These are phyloP conservation scores for Malus hybrid DNA, from an alignment of 331 rosid species.

Conservation along the genomic window DNA sequence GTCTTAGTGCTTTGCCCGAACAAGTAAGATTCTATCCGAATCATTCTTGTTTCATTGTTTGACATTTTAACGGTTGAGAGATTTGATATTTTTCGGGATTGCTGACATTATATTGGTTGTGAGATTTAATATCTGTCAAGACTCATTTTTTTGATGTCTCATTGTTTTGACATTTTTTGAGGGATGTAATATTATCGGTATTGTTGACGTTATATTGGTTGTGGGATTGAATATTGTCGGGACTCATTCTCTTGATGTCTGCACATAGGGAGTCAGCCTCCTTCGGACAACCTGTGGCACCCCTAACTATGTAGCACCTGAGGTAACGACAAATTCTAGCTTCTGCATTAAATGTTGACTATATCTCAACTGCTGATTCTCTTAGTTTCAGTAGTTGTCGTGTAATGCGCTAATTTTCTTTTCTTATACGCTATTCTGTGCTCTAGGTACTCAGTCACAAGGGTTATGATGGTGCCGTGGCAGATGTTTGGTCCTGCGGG, in stretches of 20 bases:
- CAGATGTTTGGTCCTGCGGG: constrained; percentile 97
- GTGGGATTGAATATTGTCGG: not conserved
- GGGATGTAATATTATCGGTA: not conserved
- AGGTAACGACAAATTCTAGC: constrained; percentile 38
- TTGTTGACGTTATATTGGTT: not conserved
- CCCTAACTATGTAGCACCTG: constrained; percentile 94
- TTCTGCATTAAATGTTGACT: constrained; percentile 9
- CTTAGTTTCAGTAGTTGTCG: not conserved
- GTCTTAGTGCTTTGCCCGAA: constrained; percentile 84
- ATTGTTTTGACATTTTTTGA: not conserved
- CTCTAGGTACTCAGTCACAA: constrained; percentile 85
- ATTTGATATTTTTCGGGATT: not conserved
- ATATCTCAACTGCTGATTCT: constrained; percentile 5
- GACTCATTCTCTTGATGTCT: constrained; percentile 10
- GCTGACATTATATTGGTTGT: not conserved
- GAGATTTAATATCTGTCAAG: not conserved
- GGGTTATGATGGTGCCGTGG: constrained; percentile 85
- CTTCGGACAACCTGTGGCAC: constrained; percentile 91
- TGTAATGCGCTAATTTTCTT: not conserved
- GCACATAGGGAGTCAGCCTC: constrained; percentile 69
- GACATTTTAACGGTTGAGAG: not conserved
- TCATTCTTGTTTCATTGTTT: not conserved
- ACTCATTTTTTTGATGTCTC: not conserved
- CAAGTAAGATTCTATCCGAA: constrained; percentile 44
- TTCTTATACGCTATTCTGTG: not conserved